Evolutionary conservation across 1,284 basidiomycete species (phyloP).

Genomic region (Ganoderma boninense): DNA sequence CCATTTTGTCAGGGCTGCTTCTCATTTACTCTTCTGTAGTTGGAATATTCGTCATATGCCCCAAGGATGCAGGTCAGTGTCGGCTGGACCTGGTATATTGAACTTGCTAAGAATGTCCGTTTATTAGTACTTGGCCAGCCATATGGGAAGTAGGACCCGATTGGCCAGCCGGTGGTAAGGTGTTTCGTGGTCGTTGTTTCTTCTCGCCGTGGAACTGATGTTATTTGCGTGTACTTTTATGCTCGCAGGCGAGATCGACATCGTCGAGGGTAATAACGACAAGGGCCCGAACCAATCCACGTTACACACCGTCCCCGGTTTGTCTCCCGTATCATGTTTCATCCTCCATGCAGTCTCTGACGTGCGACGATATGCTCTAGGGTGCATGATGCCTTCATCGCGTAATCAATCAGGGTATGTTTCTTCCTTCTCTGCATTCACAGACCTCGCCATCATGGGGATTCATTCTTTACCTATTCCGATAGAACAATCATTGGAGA

Average conservation of each 20-base stretch:
- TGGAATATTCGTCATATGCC: conserved; percentile 66
- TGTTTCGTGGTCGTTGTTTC: not conserved
- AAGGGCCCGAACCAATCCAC: conserved; percentile 62
- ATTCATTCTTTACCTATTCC: no score
- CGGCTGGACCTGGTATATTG: not conserved
- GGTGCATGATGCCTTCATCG: conserved; percentile 65
- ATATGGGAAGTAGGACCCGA: not conserved
- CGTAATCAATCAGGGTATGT: conserved; percentile 47
- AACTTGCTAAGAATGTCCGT: not conserved
- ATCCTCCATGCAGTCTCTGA: not conserved
- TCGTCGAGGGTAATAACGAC: conserved; percentile 74
- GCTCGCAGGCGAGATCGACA: conserved; percentile 67
- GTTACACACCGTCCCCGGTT: conserved; percentile 66
- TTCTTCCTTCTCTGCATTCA: not conserved
- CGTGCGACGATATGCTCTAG: conserved; percentile 38
- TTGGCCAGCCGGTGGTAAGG: not conserved
- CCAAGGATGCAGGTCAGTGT: conserved; percentile 69
- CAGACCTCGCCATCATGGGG: no score
- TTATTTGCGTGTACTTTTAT: not conserved
- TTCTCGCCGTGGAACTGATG: not conserved
- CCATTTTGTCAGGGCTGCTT: not conserved
- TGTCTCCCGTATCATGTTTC: conserved; percentile 4
- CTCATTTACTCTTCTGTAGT: conserved; percentile 39
- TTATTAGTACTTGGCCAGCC: not conserved
- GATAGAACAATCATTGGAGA: no score